Evolutionary conservation across 495 filamentous ascomycete genomes (phyloP).

Genomic region (Aspergillus bertholletiae): DNA sequence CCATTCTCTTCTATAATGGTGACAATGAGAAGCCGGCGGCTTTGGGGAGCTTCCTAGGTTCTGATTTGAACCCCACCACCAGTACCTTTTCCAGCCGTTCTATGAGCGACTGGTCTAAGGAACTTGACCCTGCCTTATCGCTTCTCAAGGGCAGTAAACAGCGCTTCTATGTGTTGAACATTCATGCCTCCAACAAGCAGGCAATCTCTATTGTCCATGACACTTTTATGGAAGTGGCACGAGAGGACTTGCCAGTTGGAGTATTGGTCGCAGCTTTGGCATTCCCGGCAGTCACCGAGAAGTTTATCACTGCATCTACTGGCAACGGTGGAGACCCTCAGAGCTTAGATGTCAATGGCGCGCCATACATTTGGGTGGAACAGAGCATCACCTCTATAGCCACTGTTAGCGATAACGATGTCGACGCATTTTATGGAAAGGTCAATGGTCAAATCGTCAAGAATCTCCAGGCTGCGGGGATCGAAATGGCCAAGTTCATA

Average conservation of each 20-base stretch:
- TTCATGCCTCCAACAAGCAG: not conserved
- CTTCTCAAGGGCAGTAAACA: not conserved
- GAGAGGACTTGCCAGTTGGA: not conserved
- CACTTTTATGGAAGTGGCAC: not conserved
- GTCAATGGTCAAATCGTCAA: conserved; percentile 1
- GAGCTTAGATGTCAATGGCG: conserved; percentile 30
- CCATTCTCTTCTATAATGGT: conserved; percentile 23
- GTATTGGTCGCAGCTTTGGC: conserved; percentile 1
- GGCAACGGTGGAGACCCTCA: conserved; percentile 42
- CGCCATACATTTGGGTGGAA: conserved; percentile 27
- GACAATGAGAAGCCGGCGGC: not conserved
- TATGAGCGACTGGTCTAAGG: conserved; percentile 3
- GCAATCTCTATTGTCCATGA: conserved; percentile 5
- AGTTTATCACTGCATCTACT: conserved; percentile 1
- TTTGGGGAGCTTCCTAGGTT: not conserved
- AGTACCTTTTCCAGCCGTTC: conserved; percentile 1
- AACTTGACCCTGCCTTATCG: not conserved
- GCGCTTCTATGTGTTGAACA: conserved; percentile 9
- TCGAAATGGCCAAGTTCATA: conserved; percentile 31
- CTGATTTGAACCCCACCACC: not conserved
- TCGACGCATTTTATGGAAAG: conserved; percentile 2
- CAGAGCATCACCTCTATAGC: conserved; percentile 15
- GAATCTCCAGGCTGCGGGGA: conserved; percentile 1
- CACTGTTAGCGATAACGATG: conserved; percentile 14
- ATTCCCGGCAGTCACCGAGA: conserved; percentile 1